Evolutionary conservation across 2,329 filamentous ascomycete species (phyloP).

Genomic region (Cordyceps cateniannulata): DNA sequence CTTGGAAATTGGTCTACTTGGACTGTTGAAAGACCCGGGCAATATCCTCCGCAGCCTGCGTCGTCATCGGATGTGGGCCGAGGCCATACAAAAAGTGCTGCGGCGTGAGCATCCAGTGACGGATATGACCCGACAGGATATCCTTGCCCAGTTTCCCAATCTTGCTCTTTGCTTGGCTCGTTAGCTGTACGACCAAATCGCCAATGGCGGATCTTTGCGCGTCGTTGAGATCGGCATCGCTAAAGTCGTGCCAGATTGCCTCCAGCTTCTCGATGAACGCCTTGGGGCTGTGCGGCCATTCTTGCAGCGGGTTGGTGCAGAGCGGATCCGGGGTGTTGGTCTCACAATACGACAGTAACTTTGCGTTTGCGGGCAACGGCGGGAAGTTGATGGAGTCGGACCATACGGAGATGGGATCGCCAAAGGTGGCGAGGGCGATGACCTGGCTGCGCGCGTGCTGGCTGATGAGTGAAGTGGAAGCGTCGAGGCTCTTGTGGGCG

Average conservation of each 20-base stretch:
- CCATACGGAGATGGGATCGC: conserved; percentile 11
- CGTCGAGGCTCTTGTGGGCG: conserved; percentile 10
- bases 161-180: conserved; percentile 8
- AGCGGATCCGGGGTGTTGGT: conserved; percentile 8
- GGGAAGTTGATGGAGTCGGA: conserved; percentile 10
- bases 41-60: neutral
- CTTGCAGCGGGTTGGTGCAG: conserved; percentile 8
- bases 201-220: conserved; percentile 2
- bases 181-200: conserved; percentile 1
- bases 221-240: conserved; percentile 5
- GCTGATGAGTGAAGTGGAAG: neutral
- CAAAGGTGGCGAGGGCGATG: conserved; percentile 11
- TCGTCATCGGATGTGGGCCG: neutral
- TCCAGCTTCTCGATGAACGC: conserved; percentile 9
- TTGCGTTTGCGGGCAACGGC: conserved; percentile 1
- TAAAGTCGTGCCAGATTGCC: conserved; percentile 10
- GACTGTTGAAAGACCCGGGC: neutral
- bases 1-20: neutral
- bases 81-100: conserved; percentile 10
- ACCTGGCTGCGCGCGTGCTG: neutral
- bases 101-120: conserved; percentile 10
- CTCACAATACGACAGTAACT: conserved; percentile 8
- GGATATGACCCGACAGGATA: conserved; percentile 7
- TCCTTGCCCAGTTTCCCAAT: conserved; percentile 12
- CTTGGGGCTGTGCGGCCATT: conserved; percentile 6